Conservation (phyloP, 73 alveolate species). For the Tetrahymena malaccensis region DNA sequence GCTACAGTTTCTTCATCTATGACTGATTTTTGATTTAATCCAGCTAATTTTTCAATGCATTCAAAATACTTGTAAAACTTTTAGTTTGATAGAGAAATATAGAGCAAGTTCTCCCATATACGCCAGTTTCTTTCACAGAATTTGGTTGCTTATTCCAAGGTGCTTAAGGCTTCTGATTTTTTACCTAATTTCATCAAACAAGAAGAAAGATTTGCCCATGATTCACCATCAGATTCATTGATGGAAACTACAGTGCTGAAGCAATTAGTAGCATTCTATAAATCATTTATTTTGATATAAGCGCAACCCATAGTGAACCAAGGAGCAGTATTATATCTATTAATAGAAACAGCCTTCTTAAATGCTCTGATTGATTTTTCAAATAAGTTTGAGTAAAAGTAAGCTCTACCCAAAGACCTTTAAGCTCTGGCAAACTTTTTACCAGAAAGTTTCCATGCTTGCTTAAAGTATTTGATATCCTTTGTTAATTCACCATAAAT, state of each 20-base stretch:
- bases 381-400: conserved; percentile 48
- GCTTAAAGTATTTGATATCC: conserved; percentile 66
- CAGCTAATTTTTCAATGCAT: conserved; percentile 11
- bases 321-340: conserved; percentile 82
- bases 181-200: conserved; percentile 75
- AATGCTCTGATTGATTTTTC: conserved; percentile 75
- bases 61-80: conserved; percentile 55
- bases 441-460: conserved; percentile 90
- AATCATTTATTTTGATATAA: conserved; percentile 71
- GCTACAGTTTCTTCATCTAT: conserved; percentile 23
- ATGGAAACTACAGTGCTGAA: conserved; percentile 77
- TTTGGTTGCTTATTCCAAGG: conserved; percentile 90
- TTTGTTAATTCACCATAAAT: conserved; percentile 85
- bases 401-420: conserved; percentile 78
- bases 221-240: conserved; percentile 88
- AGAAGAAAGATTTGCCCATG: conserved; percentile 93
- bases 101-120: conserved; percentile 85
- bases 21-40: conserved; percentile 4
- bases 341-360: conserved; percentile 87
- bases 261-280: conserved; percentile 66
- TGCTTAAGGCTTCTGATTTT: conserved; percentile 81
- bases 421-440: conserved; percentile 87
- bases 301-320: conserved; percentile 97
- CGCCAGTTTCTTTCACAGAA: conserved; percentile 82
- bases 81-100: conserved; percentile 62